Percentiles rank a stretch among this genome's conserved stretches.
Evolutionary conservation across 2,329 filamentous ascomycete species (phyloP).

Genomic region (Pseudocercospora ulei): DNA sequence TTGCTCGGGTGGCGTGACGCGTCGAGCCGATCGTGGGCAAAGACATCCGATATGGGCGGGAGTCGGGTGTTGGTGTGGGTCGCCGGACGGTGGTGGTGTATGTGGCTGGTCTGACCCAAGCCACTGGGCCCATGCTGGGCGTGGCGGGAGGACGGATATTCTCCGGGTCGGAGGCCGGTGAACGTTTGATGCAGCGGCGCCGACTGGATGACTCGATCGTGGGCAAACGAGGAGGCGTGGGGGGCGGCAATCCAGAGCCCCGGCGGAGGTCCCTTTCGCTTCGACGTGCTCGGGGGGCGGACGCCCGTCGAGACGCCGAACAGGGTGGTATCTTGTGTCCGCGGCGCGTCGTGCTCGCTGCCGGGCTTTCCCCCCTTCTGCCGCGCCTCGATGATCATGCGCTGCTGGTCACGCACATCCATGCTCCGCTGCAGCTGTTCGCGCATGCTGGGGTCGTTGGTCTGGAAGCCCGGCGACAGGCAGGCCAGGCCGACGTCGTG

Average conservation of each 20-base stretch:
- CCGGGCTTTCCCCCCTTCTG: slow-evolving; percentile 68
- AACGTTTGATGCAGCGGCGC: slow-evolving; percentile 92
- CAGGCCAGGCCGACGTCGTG: slow-evolving; percentile 91
- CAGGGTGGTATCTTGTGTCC: slow-evolving; percentile 36
- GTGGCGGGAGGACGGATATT: slow-evolving; percentile 33
- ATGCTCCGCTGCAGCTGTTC: slow-evolving; percentile 91
- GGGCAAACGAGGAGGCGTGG: slow-evolving; percentile 80
- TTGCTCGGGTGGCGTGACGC: slow-evolving; percentile 36
- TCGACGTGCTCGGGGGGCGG: slow-evolving; percentile 65
- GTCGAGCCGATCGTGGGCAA: slow-evolving; percentile 63
- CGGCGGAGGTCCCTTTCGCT: slow-evolving; percentile 68
- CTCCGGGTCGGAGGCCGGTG: slow-evolving; percentile 71
- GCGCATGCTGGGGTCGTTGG: slow-evolving; percentile 91
- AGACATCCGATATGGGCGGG: slow-evolving; percentile 89
- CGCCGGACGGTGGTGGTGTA: slow-evolving; percentile 71
- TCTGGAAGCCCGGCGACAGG: slow-evolving; percentile 88
- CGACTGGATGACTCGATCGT: slow-evolving; percentile 92
- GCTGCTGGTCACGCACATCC: slow-evolving; percentile 84
- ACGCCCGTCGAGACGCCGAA: slow-evolving; percentile 36
- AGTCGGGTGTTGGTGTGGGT: slow-evolving; percentile 84
- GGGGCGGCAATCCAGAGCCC: slow-evolving; percentile 92
- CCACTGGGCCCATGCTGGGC: slow-evolving; percentile 69
- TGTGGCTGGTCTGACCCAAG: slow-evolving; percentile 73
- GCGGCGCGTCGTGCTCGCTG: slow-evolving; percentile 29
- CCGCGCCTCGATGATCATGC: slow-evolving; percentile 86